Conservation (phyloP, 2,329 filamentous ascomycete genomes). For the Diplodia scrobiculata region DNA sequence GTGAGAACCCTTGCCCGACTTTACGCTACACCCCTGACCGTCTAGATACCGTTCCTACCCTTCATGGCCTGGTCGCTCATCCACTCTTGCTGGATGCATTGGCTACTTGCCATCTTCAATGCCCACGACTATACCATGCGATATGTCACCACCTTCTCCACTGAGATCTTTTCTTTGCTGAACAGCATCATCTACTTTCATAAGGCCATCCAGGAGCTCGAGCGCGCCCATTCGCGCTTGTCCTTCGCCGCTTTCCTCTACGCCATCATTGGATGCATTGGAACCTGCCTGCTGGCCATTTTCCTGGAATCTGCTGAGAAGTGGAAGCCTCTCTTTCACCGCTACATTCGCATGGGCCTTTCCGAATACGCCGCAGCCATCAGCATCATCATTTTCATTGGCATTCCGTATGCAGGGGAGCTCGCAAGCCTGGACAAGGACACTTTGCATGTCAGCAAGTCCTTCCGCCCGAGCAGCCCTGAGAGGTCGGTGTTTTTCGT, state of each 20-base stretch:
- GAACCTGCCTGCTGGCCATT: constrained; percentile 65
- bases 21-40: not conserved
- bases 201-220: constrained; percentile 65
- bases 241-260: constrained; percentile 67
- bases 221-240: constrained; percentile 59
- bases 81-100: constrained; percentile 67
- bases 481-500: constrained; percentile 61
- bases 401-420: constrained; percentile 63
- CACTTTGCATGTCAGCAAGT: constrained; percentile 58
- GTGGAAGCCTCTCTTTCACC: constrained; percentile 64
- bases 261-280: constrained; percentile 63
- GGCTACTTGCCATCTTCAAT: constrained; percentile 65
- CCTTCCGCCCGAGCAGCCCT: constrained; percentile 61
- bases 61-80: constrained; percentile 70
- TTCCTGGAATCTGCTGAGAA: constrained; percentile 62
- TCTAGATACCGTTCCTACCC: constrained; percentile 59
- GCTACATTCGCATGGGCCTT: constrained; percentile 62
- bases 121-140: constrained; percentile 71
- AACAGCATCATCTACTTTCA: constrained; percentile 71
- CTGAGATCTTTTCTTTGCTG: constrained; percentile 66
- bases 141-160: constrained; percentile 68
- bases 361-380: constrained; percentile 68
- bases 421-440: constrained; percentile 61
- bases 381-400: constrained; percentile 67
- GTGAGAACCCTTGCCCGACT: constrained; percentile 41